Base-by-base conservation (phyloP, 1,284 basidiomycete species). In the Rhodotorula sp. region DNA sequence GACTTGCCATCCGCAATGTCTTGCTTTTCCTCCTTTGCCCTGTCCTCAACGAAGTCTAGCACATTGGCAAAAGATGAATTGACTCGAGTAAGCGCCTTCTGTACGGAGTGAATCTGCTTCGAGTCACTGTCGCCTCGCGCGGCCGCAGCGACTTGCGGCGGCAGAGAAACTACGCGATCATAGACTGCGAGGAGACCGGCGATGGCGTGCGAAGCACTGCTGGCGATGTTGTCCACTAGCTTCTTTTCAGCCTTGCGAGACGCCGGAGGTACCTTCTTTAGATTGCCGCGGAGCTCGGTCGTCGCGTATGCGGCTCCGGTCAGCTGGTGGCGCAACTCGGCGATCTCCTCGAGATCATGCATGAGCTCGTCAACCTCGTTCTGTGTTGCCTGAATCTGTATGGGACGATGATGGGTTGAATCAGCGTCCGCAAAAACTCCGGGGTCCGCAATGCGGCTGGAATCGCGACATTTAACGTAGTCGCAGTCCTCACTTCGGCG, bases 31-130 rank as follows among this genome's bases (percentile, higher is more conserved):
- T 65, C 60, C 55, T 57, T 30, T 22, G 62, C 66, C 10, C 60
- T 59, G 20, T 60, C 65, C 37, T 71, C 69, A 30, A 68, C 63
- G 26, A 65, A 71, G 44, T 71, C 69, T 15, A 71, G 62, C 17
- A 71, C 4, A 2, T 45, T 18, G 0, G 69, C 66, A 15, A 62
- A 71, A 3, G 54, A 48, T n/a, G 17, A 3, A 29, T 67, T 71
- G 24, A 71, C 24, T 17, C 44, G 37, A 3, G 3, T 5, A 8
- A 33, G 46, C 20, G 45, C 37, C 46, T 45, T 51, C 30, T 49
- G 29, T 3, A 24, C 3, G 44, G 5, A 5, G 15, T 29, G 44
- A 22, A 20, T 29, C 26, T 17, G 22, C 24, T 30, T 7, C 8
- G 33, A 24, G 7, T 30, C 17, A 20, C 3, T 6, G 14, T 22